Percentiles rank a stretch among this genome's conserved stretches.
phyloP scores from a whole-genome alignment of 106 monocot genomes.

The Phalaenopsis aphrodite region DNA sequence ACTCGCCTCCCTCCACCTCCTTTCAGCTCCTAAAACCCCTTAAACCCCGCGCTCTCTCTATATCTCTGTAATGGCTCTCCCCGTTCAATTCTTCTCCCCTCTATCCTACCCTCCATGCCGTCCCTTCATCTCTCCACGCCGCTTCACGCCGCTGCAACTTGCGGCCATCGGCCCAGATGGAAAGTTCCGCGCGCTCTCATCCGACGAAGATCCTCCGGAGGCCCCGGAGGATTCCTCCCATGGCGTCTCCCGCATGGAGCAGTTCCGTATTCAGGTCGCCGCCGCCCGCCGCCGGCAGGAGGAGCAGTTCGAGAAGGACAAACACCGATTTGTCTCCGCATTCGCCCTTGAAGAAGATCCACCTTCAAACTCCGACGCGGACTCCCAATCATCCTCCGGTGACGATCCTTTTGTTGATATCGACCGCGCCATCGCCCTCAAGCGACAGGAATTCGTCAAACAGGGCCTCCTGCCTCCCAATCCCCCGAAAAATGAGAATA shows the following conservation, averaged over 20 bases:
- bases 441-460: conserved; percentile 63
- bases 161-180: conserved; percentile 18
- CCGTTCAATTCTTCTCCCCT: background rate
- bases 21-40: background rate
- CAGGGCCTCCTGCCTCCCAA: conserved; percentile 54
- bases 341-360: conserved; percentile 35
- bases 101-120: background rate
- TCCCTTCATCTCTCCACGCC: conserved; percentile 5
- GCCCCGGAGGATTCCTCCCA: conserved; percentile 90
- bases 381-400: background rate
- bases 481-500: conserved; percentile 21
- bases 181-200: conserved; percentile 36
- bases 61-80: background rate
- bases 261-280: conserved; percentile 67
- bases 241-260: conserved; percentile 59
- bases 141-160: conserved; percentile 4
- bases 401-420: conserved; percentile 79
- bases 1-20: background rate
- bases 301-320: conserved; percentile 52
- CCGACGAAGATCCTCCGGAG: conserved; percentile 91
- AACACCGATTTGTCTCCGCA: conserved; percentile 52
- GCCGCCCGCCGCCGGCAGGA: conserved; percentile 62
- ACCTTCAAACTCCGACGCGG: conserved; percentile 8
- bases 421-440: conserved; percentile 73
- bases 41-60: background rate